These are phyloP conservation scores for Globomyces pollinis-pini DNA, from an alignment of 192 early-diverging fungal genomes.

Conservation along the genomic window DNA sequence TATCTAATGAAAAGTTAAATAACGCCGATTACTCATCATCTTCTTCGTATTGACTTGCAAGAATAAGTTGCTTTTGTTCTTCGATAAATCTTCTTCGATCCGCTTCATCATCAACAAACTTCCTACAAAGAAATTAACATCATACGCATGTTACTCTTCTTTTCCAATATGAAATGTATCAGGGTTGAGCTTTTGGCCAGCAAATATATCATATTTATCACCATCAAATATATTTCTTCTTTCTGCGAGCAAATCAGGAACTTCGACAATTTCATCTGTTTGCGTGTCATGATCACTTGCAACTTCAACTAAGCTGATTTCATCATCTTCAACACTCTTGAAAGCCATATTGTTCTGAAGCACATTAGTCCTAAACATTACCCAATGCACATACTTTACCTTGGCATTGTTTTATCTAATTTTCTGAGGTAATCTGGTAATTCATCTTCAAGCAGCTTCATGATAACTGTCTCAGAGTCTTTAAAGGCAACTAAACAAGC, in stretches of 20 bases:
- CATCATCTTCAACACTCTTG: too few species aligned
- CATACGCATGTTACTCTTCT: neutral
- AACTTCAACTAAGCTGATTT: too few species aligned
- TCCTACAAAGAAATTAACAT: neutral
- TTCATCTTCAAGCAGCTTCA: conserved; percentile 69
- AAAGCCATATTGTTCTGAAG: too few species aligned
- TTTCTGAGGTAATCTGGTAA: conserved; percentile 58
- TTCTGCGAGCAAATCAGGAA: conserved; percentile 31
- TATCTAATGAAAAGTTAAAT: too few species aligned
- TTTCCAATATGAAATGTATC: too few species aligned
- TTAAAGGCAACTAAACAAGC: conserved; percentile 66
- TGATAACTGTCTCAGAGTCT: conserved; percentile 65
- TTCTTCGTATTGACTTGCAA: conserved; percentile 60
- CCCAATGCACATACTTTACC: conserved; percentile 5
- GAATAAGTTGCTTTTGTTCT: conserved; percentile 15
- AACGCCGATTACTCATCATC: too few species aligned
- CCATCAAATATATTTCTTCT: conserved; percentile 85
- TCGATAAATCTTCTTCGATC: neutral
- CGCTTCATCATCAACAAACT: neutral
- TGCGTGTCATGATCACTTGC: neutral
- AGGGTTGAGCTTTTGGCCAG: conserved; percentile 10
- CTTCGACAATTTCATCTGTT: neutral
- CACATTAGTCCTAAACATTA: neutral
- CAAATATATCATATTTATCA: conserved; percentile 90
- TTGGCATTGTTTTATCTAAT: conserved; percentile 54